Conservation (phyloP, 306 rosid genomes). For the Chamaecrista fasciculata region DNA sequence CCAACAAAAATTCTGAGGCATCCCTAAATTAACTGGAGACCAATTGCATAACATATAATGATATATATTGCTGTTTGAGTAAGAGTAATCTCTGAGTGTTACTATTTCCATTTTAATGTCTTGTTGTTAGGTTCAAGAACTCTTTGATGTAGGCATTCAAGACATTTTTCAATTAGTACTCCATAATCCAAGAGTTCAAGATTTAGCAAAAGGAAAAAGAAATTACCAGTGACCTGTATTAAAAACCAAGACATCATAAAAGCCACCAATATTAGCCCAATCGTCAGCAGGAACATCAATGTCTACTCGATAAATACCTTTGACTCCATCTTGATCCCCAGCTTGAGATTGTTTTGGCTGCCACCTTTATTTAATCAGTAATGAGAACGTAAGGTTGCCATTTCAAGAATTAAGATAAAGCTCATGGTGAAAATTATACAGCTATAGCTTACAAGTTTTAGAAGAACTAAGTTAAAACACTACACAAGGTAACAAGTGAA, state of each 20-base stretch:
- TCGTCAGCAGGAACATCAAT: constrained; percentile 88
- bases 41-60: constrained; percentile 17
- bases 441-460: constrained; percentile 2
- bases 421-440: constrained; percentile 8
- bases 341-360: constrained; percentile 51
- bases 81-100: neutral
- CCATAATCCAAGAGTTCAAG: constrained; percentile 7
- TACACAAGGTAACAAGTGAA: neutral
- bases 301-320: constrained; percentile 71
- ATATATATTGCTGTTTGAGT: neutral
- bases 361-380: constrained; percentile 75
- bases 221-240: constrained; percentile 90
- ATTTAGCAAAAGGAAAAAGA: constrained; percentile 25
- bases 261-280: constrained; percentile 65
- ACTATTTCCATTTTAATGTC: neutral
- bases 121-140: constrained; percentile 8
- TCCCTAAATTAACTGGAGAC: constrained; percentile 13
- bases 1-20: neutral
- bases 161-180: neutral
- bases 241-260: constrained; percentile 81
- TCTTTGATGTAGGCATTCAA: constrained; percentile 4
- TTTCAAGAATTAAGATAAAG: constrained; percentile 21
- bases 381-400: constrained; percentile 49
- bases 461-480: neutral
- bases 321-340: constrained; percentile 45